phyloP scores from a whole-genome alignment of 768 basidiomycete genomes.

The Suillus tomentosus region DNA sequence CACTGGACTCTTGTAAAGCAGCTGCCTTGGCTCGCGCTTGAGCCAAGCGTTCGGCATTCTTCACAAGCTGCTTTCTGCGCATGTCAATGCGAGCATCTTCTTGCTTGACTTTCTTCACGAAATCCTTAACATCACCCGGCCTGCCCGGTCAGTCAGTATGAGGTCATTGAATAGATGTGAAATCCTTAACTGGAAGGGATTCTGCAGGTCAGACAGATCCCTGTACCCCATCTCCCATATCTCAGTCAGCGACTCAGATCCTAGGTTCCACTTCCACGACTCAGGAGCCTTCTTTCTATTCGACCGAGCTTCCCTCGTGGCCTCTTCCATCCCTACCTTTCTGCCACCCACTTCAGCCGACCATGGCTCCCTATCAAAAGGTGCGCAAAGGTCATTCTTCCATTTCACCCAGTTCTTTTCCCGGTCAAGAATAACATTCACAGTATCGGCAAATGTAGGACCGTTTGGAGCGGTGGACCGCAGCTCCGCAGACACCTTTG shows the following conservation, averaged over 20 bases:
- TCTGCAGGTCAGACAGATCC: constrained; percentile 60
- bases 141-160: constrained; percentile 36
- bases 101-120: constrained; percentile 67
- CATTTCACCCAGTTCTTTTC: constrained; percentile 91
- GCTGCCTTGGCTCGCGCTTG: constrained; percentile 46
- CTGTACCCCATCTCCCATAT: constrained; percentile 85
- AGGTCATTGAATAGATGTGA: constrained; percentile 6
- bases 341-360: constrained; percentile 46
- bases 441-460: constrained; percentile 73
- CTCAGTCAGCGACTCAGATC: constrained; percentile 72
- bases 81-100: constrained; percentile 65
- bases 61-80: constrained; percentile 43
- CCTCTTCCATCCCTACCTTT: constrained; percentile 61
- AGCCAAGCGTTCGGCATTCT: constrained; percentile 39
- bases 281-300: constrained; percentile 59
- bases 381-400: constrained; percentile 82
- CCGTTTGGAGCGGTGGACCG: constrained; percentile 80
- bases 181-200: constrained; percentile 62
- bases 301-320: constrained; percentile 51
- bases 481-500: constrained; percentile 55
- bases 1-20: constrained; percentile 27
- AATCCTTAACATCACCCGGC: constrained; percentile 74
- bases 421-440: constrained; percentile 68
- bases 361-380: constrained; percentile 78
- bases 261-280: constrained; percentile 66